These are phyloP conservation scores for Cyphellophora europaea DNA, from an alignment of 2,329 filamentous ascomycete genomes.

Conservation along the genomic window DNA sequence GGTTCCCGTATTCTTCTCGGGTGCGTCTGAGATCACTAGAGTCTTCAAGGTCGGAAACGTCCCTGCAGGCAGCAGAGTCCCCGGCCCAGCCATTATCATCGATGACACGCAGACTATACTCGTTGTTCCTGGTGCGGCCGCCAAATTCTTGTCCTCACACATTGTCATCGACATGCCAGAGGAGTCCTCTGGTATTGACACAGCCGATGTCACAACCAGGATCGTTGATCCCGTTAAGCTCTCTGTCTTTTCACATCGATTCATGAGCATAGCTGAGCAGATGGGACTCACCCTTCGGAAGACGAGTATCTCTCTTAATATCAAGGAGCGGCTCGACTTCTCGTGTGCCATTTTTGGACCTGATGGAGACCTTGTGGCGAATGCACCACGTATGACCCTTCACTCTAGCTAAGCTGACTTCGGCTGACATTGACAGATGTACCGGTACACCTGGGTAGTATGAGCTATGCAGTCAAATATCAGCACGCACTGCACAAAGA, in stretches of 20 bases:
- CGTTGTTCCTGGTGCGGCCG: conserved; percentile 27
- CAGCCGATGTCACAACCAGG: no score
- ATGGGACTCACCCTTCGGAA: conserved; percentile 74
- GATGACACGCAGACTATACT: conserved; percentile 39
- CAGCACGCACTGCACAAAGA: conserved; percentile 67
- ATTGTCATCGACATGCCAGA: conserved; percentile 33
- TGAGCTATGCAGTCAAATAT: conserved; percentile 74
- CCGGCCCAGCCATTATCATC: conserved; percentile 22
- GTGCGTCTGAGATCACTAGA: no score
- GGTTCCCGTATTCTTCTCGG: no score
- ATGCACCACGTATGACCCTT: no score
- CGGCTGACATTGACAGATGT: no score
- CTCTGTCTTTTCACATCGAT: conserved; percentile 70
- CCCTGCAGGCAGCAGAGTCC: conserved; percentile 19
- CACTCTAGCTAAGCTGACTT: no score
- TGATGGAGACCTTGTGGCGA: conserved; percentile 59
- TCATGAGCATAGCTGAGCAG: conserved; percentile 79
- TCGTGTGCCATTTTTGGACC: conserved; percentile 74
- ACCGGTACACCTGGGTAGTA: conserved; percentile 71
- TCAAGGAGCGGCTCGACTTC: conserved; percentile 72
- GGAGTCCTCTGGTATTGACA: no score
- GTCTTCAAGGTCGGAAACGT: no score
- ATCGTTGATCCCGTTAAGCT: conserved; percentile 71
- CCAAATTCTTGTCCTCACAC: conserved; percentile 27
- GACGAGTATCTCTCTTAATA: conserved; percentile 69